Evolutionary conservation across 2,329 filamentous ascomycete genomes (phyloP).

Genomic region (Teratosphaeriaceae sp.): DNA sequence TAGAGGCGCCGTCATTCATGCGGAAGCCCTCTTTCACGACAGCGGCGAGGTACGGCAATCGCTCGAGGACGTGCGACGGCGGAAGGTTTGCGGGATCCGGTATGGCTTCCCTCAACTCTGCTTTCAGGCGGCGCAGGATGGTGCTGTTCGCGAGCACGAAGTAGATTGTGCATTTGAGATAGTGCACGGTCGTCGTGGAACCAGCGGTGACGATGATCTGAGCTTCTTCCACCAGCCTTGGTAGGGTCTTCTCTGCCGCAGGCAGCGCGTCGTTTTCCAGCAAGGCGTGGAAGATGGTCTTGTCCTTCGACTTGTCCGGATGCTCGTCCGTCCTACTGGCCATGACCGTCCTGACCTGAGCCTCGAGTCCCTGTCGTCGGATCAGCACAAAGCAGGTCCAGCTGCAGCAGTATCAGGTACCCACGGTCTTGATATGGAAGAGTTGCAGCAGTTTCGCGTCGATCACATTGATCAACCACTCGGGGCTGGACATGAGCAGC

Average conservation of each 20-base stretch:
- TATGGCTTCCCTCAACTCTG: slow-evolving; percentile 10
- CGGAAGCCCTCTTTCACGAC: slow-evolving; percentile 15
- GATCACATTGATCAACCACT: slow-evolving; percentile 1
- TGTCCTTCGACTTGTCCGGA: slow-evolving; percentile 1
- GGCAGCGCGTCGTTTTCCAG: slow-evolving; percentile 12
- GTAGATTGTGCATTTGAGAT: slow-evolving; percentile 14
- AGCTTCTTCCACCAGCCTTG: slow-evolving; percentile 19
- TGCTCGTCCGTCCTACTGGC: neutral
- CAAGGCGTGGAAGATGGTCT: slow-evolving; percentile 18
- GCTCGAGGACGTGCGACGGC: slow-evolving; percentile 14
- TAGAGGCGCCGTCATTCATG: slow-evolving; percentile 1
- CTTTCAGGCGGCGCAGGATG: slow-evolving; percentile 13
- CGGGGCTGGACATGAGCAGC: neutral
- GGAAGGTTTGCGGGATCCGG: slow-evolving; percentile 1
- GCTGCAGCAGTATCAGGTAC: neutral
- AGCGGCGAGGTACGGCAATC: slow-evolving; percentile 17
- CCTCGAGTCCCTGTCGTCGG: neutral
- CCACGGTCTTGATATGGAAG: neutral
- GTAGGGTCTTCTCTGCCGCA: slow-evolving; percentile 14
- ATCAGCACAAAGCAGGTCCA: too few species aligned
- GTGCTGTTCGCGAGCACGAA: slow-evolving; percentile 15
- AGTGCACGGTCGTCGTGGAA: slow-evolving; percentile 16
- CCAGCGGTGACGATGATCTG: slow-evolving; percentile 19
- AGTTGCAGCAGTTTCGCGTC: neutral
- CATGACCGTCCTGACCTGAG: neutral